A percentile compares a stretch with the other conserved stretches of the same genome.
Evolutionary conservation across 352 stramenopile species (phyloP).

Genomic region (Pythium myriotylum): DNA sequence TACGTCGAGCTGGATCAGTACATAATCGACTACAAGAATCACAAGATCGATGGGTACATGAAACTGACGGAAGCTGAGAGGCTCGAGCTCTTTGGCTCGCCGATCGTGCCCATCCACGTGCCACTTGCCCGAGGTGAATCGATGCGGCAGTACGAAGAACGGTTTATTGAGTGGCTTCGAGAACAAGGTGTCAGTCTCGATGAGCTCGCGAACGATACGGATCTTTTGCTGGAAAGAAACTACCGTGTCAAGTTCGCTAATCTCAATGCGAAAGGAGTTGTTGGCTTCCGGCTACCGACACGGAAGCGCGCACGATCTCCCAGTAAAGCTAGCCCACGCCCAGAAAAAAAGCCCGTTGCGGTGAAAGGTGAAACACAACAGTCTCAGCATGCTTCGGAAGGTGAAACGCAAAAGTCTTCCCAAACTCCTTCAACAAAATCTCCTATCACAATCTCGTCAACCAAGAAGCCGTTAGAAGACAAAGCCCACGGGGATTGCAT

Average conservation of each 20-base stretch:
- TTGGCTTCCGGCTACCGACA: not conserved
- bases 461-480: no score
- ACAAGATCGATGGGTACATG: not conserved
- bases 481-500: not conserved
- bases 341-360: constrained; percentile 2
- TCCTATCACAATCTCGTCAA: no score
- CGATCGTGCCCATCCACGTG: constrained; percentile 20
- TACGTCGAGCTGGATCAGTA: constrained; percentile 20
- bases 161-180: constrained; percentile 21
- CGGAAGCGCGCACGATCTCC: constrained; percentile 4
- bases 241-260: constrained; percentile 17
- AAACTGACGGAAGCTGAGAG: constrained; percentile 1
- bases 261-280: constrained; percentile 1
- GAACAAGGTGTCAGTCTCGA: not conserved
- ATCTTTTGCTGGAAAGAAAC: constrained; percentile 12
- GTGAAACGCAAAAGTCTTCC: no score
- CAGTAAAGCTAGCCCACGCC: not conserved
- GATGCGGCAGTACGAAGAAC: constrained; percentile 18
- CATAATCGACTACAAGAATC: not conserved
- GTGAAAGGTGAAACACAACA: no score
- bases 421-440: no score
- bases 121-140: constrained; percentile 18
- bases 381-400: no score
- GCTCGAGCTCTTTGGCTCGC: constrained; percentile 9
- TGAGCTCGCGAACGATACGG: constrained; percentile 4